Percentiles rank a stretch among this genome's conserved stretches.
Evolutionary conservation across 164 flowering plant genomes (phyloP).

Genomic region (Annona cherimola): DNA sequence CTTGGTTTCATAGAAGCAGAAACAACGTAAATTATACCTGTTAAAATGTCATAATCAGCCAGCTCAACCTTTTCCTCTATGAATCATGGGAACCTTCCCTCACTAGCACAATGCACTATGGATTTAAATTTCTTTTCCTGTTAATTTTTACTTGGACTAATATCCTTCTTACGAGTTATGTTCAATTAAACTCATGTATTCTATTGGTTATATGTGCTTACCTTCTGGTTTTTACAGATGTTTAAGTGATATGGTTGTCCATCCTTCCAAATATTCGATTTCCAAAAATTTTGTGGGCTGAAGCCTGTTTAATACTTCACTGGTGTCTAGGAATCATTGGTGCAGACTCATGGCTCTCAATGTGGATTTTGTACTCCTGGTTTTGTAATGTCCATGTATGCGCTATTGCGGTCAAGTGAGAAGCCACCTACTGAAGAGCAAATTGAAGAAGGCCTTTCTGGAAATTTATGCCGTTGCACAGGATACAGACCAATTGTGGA

Average conservation of each 20-base stretch:
- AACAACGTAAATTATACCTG: too few species aligned
- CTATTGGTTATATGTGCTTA: too few species aligned
- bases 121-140: too few species aligned
- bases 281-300: background rate
- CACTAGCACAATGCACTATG: too few species aligned
- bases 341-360: constrained; percentile 87
- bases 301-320: background rate
- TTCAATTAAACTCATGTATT: too few species aligned
- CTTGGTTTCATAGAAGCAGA: too few species aligned
- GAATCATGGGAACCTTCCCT: too few species aligned
- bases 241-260: background rate
- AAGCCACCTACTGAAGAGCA: constrained; percentile 73
- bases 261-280: background rate
- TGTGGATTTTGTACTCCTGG: constrained; percentile 99
- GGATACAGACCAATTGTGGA: constrained; percentile 95
- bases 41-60: too few species aligned
- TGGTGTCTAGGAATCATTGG: constrained; percentile 66
- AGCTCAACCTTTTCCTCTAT: too few species aligned
- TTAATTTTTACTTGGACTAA: too few species aligned
- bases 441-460: constrained; percentile 90
- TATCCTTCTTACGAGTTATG: too few species aligned
- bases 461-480: constrained; percentile 98
- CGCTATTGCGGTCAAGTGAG: constrained; percentile 69
- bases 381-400: constrained; percentile 96
- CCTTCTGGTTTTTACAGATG: too few species aligned